Conservation (phyloP, 2,329 filamentous ascomycete genomes). For the Alternaria hordeiaustralica region DNA sequence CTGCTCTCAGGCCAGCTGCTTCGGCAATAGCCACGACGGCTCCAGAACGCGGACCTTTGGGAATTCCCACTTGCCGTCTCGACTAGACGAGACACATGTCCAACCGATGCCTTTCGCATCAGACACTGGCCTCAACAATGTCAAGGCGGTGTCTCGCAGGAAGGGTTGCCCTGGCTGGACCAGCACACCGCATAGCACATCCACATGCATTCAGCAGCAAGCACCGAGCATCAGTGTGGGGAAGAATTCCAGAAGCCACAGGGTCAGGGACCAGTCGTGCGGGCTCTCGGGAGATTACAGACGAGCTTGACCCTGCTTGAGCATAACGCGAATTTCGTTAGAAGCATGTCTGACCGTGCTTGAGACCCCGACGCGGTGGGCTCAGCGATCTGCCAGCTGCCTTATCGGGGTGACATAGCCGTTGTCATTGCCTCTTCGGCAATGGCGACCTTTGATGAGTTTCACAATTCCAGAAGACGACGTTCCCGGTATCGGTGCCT, state of each 20-base stretch:
- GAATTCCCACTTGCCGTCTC: constrained; percentile 42
- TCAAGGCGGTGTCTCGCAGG: constrained; percentile 26
- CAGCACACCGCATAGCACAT: constrained; percentile 31
- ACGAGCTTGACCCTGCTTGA: constrained; percentile 30
- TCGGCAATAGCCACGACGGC: constrained; percentile 30
- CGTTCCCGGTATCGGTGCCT: constrained; percentile 16
- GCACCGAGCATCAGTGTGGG: constrained; percentile 38
- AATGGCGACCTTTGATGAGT: constrained; percentile 36
- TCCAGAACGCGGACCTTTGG: constrained; percentile 40
- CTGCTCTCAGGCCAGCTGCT: constrained; percentile 23
- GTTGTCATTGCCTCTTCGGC: constrained; percentile 28
- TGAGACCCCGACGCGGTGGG: constrained; percentile 29
- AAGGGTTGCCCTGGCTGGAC: constrained; percentile 30
- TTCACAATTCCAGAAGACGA: constrained; percentile 26
- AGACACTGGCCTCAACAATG: constrained; percentile 16
- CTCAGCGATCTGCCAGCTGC: constrained; percentile 34
- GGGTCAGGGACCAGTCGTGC: constrained; percentile 41
- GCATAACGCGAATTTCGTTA: constrained; percentile 44
- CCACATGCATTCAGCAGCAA: constrained; percentile 24
- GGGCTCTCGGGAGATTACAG: constrained; percentile 38
- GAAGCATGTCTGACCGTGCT: constrained; percentile 31
- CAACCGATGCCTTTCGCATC: constrained; percentile 16
- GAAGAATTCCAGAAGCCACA: constrained; percentile 36
- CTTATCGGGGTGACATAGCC: constrained; percentile 32
- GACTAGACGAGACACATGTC: constrained; percentile 34